Evolutionary conservation across 768 basidiomycete genomes (phyloP).

Genomic region (Rhizopogon sp.): DNA sequence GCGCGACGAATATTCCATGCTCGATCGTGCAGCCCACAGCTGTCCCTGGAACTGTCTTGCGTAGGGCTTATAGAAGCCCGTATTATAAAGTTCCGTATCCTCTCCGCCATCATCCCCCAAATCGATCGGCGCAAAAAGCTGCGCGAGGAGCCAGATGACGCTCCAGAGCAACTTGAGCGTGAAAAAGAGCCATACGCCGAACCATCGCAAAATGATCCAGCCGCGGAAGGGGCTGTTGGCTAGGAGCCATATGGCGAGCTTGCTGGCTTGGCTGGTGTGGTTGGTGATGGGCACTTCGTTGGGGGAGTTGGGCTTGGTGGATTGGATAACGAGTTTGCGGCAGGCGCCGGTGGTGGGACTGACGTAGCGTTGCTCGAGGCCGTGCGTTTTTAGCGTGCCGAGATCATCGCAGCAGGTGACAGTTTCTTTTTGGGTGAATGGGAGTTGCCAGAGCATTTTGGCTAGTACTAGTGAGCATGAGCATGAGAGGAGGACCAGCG

Average conservation of each 20-base stretch:
- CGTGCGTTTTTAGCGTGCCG: conserved; percentile 2
- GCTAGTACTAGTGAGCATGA: neutral
- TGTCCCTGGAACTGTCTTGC: conserved; percentile 10
- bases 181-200: conserved; percentile 5
- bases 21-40: conserved; percentile 18
- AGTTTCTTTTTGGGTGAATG: neutral
- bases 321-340: conserved; percentile 9
- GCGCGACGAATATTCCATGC: conserved; percentile 11
- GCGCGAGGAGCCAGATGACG: neutral
- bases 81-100: neutral
- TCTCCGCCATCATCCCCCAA: neutral
- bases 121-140: neutral
- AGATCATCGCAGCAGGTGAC: conserved; percentile 1
- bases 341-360: conserved; percentile 13
- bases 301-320: conserved; percentile 1
- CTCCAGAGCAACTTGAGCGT: conserved; percentile 8
- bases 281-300: conserved; percentile 4
- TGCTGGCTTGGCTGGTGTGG: conserved; percentile 1
- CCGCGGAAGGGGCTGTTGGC: neutral
- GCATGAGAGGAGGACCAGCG: too few species aligned
- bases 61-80: conserved; percentile 3
- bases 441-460: neutral
- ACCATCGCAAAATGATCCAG: conserved; percentile 3
- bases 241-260: conserved; percentile 12
- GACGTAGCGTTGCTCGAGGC: conserved; percentile 11